Evolutionary conservation across 225 moss, liverwort and hornwort species (phyloP).

Genomic region (Physcomitrium patens): DNA sequence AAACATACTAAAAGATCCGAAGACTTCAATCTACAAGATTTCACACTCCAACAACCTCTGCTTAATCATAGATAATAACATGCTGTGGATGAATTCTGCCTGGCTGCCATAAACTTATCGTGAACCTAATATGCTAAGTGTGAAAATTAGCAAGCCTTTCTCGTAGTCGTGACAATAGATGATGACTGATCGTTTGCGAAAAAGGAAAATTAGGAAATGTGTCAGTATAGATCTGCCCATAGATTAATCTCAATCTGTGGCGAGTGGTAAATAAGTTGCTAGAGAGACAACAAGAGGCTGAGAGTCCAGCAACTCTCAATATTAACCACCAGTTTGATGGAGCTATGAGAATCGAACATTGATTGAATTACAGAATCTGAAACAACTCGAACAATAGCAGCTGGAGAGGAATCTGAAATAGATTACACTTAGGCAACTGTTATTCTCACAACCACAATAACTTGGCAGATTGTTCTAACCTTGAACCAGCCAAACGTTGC

Average conservation of each 20-base stretch:
- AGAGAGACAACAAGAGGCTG: conserved; percentile 1
- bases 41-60: too few species aligned
- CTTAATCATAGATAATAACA: too few species aligned
- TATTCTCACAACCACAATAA: conserved; percentile 1
- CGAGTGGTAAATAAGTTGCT: not conserved
- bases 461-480: conserved; percentile 27
- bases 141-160: too few species aligned
- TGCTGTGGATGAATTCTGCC: too few species aligned
- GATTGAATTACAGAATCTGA: not conserved
- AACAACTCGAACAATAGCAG: too few species aligned
- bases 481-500: conserved; percentile 30
- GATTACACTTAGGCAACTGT: not conserved
- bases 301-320: not conserved
- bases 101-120: too few species aligned
- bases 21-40: too few species aligned
- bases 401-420: conserved; percentile 6
- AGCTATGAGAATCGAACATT: not conserved
- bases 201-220: not conserved
- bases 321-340: not conserved
- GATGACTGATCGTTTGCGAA: not conserved
- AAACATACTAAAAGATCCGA: too few species aligned
- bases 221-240: not conserved
- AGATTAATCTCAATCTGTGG: conserved; percentile 1
- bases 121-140: too few species aligned
- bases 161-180: too few species aligned